Evolutionary conservation across 2,329 filamentous ascomycete genomes (phyloP).

Genomic region (Aspergillus sp.): DNA sequence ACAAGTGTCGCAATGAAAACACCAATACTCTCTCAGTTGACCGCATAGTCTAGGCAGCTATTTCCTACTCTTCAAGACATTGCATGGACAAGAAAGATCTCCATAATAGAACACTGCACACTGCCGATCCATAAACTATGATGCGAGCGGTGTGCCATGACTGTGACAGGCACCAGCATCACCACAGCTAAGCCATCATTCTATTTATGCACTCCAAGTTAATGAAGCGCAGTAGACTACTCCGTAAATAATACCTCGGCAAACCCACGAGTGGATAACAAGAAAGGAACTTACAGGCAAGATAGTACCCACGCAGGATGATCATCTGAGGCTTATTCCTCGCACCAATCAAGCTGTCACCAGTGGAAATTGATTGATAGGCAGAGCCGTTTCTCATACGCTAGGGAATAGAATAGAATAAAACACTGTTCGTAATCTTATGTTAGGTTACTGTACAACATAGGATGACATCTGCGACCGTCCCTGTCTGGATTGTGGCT

Average conservation of each 20-base stretch:
- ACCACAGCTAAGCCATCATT: background rate
- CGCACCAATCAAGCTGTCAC: background rate
- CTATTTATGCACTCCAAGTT: too few relatives aligned
- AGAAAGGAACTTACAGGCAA: background rate
- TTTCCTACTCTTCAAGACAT: too few relatives aligned
- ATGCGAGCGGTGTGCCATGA: background rate
- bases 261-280: too few relatives aligned
- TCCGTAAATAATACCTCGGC: too few relatives aligned
- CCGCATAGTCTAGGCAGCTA: too few relatives aligned
- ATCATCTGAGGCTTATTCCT: background rate
- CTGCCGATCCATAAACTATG: background rate
- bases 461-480: background rate
- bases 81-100: background rate
- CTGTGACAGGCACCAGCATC: background rate
- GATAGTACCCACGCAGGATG: background rate
- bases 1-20: too few relatives aligned
- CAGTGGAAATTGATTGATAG: background rate
- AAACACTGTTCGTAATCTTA: background rate
- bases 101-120: background rate
- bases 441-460: background rate
- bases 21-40: too few relatives aligned
- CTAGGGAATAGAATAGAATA: background rate
- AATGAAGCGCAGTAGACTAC: too few relatives aligned
- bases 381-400: background rate
- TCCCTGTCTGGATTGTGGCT: background rate